These are phyloP conservation scores for Candida albicans DNA, from an alignment of 1,139 yeast species.

Conservation along the genomic window DNA sequence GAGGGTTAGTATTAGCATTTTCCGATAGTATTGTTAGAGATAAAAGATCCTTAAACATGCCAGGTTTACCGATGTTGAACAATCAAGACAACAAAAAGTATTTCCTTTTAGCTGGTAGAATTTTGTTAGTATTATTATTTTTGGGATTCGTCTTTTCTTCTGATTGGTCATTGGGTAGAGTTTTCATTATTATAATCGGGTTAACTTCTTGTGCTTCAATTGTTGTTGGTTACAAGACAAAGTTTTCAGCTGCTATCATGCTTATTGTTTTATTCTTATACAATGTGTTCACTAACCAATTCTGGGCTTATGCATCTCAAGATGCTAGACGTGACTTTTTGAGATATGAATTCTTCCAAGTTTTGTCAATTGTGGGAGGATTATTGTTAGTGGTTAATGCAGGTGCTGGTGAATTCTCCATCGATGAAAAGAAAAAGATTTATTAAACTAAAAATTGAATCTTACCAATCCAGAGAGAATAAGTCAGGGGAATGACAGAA, in stretches of 20 bases:
- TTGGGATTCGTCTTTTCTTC: slow-evolving; percentile 82
- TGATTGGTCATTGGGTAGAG: slow-evolving; percentile 67
- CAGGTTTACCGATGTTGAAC: slow-evolving; percentile 87
- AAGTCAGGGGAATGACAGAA: too few relatives aligned
- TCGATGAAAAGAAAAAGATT: slow-evolving; percentile 95
- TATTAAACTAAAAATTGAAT: slow-evolving; percentile 44
- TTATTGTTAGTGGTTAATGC: slow-evolving; percentile 86
- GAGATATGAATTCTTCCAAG: slow-evolving; percentile 93
- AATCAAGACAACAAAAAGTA: slow-evolving; percentile 84
- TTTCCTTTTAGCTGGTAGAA: slow-evolving; percentile 84
- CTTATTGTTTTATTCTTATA: slow-evolving; percentile 73
- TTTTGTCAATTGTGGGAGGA: slow-evolving; percentile 93
- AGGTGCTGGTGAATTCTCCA: slow-evolving; percentile 93
- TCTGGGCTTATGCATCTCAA: slow-evolving; percentile 74
- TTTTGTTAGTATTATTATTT: slow-evolving; percentile 80
- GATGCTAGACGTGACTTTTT: slow-evolving; percentile 86
- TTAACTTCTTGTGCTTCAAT: slow-evolving; percentile 74
- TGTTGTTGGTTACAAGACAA: slow-evolving; percentile 91
- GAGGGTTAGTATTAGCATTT: slow-evolving; percentile 87
- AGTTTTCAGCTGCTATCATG: slow-evolving; percentile 79
- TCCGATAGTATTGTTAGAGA: slow-evolving; percentile 87
- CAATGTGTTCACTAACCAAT: slow-evolving; percentile 80
- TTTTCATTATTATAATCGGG: slow-evolving; percentile 69
- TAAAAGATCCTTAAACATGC: slow-evolving; percentile 69
- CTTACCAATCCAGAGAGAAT: too few relatives aligned